A percentile compares a stretch with the other conserved stretches of the same genome.
Conservation (phyloP, 2,329 filamentous ascomycete genomes). For the Triangularia setosa region DNA sequence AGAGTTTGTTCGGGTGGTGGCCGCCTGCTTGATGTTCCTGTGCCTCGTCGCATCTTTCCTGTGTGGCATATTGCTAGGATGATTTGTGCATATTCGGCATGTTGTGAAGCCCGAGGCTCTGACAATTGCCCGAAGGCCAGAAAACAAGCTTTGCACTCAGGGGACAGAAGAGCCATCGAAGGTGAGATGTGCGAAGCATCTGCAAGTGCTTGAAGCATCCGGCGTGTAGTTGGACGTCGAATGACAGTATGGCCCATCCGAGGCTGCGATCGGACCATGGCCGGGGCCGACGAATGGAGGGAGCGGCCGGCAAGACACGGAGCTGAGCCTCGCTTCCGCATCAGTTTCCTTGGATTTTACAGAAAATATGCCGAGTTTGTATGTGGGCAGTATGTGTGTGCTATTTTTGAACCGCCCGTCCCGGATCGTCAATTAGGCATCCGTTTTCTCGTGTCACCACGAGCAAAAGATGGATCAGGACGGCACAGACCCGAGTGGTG, state of each 20-base stretch:
- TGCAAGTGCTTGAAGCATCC: neutral
- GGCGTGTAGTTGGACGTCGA: neutral
- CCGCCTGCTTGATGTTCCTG: neutral
- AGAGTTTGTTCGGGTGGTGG: neutral
- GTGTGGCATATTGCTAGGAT: neutral
- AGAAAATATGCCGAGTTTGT: neutral
- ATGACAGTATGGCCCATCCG: neutral
- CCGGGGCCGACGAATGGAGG: neutral
- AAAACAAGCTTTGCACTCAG: neutral
- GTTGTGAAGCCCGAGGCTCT: neutral
- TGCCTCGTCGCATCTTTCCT: neutral
- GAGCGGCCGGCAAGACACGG: neutral
- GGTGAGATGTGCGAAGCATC: neutral
- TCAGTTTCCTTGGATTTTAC: neutral
- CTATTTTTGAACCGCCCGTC: neutral
- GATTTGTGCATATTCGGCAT: neutral
- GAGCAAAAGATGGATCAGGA: neutral
- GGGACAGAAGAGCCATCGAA: neutral
- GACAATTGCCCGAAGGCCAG: neutral
- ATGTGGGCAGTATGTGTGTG: neutral
- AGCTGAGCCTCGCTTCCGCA: neutral
- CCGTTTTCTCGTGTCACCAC: neutral
- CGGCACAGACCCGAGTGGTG: too few relatives aligned
- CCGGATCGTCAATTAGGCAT: neutral
- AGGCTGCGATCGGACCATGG: neutral